These are phyloP conservation scores for Ceratocystis cubensis DNA, from an alignment of 2,329 filamentous ascomycete species.

Conservation along the genomic window DNA sequence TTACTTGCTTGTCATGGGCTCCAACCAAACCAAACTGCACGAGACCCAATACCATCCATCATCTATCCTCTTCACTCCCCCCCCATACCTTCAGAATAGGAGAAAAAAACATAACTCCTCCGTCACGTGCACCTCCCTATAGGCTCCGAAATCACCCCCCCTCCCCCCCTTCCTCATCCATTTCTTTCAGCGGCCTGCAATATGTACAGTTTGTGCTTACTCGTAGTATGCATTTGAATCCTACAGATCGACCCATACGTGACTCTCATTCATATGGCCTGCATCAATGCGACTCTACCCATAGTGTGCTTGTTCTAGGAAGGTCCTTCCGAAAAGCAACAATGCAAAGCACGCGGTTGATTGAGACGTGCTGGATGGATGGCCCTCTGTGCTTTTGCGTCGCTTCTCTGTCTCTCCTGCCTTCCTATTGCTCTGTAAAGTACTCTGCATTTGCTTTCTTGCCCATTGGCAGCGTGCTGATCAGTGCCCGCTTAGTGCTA, in stretches of 20 bases:
- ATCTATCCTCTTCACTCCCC: no score
- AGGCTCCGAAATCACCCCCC: no score
- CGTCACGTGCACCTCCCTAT: no score
- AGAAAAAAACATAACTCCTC: no score
- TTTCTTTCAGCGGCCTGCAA: no score
- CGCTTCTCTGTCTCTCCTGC: not conserved
- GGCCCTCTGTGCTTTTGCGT: not conserved
- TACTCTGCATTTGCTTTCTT: not conserved
- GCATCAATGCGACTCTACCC: not conserved
- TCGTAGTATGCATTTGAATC: not conserved
- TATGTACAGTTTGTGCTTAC: no score
- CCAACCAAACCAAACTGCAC: no score
- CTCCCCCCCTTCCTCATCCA: no score
- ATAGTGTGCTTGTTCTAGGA: not conserved
- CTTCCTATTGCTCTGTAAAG: not conserved
- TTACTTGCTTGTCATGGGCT: no score
- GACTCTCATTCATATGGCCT: not conserved
- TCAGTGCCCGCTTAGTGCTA: not conserved
- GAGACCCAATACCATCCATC: no score
- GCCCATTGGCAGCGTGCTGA: not conserved
- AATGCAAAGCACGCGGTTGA: not conserved
- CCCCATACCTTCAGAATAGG: no score
- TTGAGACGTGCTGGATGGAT: not conserved
- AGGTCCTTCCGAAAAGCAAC: not conserved
- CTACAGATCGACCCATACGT: not conserved